Base-by-base conservation (phyloP, 2,329 filamentous ascomycete species). In the Bipolaris sorokiniana region DNA sequence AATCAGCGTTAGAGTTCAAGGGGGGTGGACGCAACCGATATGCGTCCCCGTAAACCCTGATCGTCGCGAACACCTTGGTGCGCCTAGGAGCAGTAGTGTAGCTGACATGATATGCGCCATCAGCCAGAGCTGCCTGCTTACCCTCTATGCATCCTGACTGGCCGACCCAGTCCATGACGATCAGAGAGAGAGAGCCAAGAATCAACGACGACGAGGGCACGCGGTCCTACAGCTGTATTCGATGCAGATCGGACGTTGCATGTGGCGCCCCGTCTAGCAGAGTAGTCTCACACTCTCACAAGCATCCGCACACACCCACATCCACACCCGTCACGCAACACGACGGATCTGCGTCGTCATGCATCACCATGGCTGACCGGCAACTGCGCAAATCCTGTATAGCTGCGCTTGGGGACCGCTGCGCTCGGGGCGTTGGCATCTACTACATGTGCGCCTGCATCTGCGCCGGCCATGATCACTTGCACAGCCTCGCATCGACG, bases 401-500 rank as follows among this genome's bases (percentile, higher is more conserved):
- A 33, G 41, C 46, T 16, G n/a, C 37, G 44, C 15, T 41, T 48
- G 51, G 18, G 28, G n/a, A 34, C 20, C 36, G 3, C 48, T 41
- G 23, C 28, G 28, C 4, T 36, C 13, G 15, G 22, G 41, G 11
- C 22, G 22, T 26, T 15, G 16, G 40, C 26, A 28, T 28, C 26
- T 28, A 10, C 26, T 28, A 3, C 5, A 5, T 22, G 22, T 22
- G 37, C 18, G 18, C 0, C 2, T 16, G 13, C 13, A 16, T 6
- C 7, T 13, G 40, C 20, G 20, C 6, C 15, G 20, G 15, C 15
- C 20, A 48, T 36, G 33, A 20, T 48, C n/a, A 41, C 28, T 51
- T 47, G 41, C 49, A 34, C 56, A 58, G 38, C 46, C 51, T 48
- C 51, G 44, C 42, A 42, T 44, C 15, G 31, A 11, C 28, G 28